phyloP scores from a whole-genome alignment of 73 alveolate species.

The Symbiodinium pilosum region DNA sequence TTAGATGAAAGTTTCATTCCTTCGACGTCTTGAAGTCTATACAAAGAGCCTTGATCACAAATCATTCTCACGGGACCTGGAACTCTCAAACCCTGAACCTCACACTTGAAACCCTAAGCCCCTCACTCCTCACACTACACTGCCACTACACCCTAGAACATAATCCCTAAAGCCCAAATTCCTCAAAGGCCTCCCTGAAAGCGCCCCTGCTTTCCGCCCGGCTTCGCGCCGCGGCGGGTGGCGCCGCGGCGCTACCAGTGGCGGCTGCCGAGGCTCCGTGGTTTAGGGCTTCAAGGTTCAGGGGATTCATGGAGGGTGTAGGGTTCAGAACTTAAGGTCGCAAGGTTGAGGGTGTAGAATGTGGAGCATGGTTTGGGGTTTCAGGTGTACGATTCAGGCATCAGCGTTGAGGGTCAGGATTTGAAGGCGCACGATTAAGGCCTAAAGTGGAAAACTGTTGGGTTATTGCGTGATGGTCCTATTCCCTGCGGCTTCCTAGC shows the following conservation, averaged over 20 bases:
- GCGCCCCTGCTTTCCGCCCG: neutral
- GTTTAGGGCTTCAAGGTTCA: too few relatives aligned
- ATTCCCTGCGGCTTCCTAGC: too few relatives aligned
- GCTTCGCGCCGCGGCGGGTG: constrained; percentile 14
- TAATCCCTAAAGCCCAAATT: neutral
- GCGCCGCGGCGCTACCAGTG: neutral
- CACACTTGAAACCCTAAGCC: neutral
- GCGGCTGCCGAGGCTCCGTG: neutral
- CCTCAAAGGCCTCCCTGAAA: neutral
- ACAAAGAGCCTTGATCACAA: neutral
- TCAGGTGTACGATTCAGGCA: neutral
- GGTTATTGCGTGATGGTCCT: too few relatives aligned
- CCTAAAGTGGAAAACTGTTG: neutral
- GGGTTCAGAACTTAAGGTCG: neutral
- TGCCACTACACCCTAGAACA: neutral
- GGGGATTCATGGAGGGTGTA: neutral
- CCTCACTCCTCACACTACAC: neutral
- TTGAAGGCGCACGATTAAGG: neutral
- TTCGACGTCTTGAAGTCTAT: too few relatives aligned
- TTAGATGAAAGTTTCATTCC: too few relatives aligned
- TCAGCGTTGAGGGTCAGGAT: neutral
- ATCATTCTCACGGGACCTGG: neutral
- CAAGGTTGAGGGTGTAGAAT: neutral
- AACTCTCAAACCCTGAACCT: neutral
- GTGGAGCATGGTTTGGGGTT: neutral